Evolutionary conservation across 257 asterid species (phyloP), one percentile per base, ranked within the genome.

Genomic region (Solanum sitiens): DNA sequence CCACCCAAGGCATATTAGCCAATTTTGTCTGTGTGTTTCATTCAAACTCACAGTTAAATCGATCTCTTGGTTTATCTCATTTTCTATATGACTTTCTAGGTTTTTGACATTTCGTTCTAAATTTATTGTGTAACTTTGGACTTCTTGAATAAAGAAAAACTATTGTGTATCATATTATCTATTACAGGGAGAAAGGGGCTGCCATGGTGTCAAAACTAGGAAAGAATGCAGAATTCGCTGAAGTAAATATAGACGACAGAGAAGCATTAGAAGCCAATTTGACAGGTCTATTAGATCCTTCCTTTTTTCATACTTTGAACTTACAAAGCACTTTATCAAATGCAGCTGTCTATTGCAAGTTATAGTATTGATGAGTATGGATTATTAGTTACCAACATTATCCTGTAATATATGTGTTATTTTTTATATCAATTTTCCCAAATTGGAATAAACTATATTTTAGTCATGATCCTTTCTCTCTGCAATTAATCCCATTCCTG

Each of bases 131-230:
- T 50, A 30, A 50, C 11, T 50, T 50, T 50, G 45, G 45, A 50
- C 70, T 18, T 50, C 70, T 16, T 82, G 70, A 32, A 82, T 30
- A 27, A 32, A 30, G 30, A 30, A 32, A 15, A 32, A 47, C 67
- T 50, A 11, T 16, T 82, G 70, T 50, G 45, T 32, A 50, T 80
- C 53, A 74, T 80, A 47, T 47, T 68, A 67, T 90, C 59, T 68
- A 50, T 88, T 86, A 76, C 91, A 97, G 99, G 94, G 98, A 94
- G 39, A 97, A 94, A 87, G 99, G 98, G 86, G 92, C 92, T 75
- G 92, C 90, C 6, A 90, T 94, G 95, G 98, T 92, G 92, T 88
- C 87, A 56, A 91, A 91, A 86, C 91, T 97, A 18, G 98, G 99
- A n/a, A 84, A 90, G 80, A 92, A 83, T 61, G 61, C 98, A 25